These are phyloP conservation scores for Yamadazyma triangularis DNA, from an alignment of 1,139 yeast genomes.

Conservation along the genomic window DNA sequence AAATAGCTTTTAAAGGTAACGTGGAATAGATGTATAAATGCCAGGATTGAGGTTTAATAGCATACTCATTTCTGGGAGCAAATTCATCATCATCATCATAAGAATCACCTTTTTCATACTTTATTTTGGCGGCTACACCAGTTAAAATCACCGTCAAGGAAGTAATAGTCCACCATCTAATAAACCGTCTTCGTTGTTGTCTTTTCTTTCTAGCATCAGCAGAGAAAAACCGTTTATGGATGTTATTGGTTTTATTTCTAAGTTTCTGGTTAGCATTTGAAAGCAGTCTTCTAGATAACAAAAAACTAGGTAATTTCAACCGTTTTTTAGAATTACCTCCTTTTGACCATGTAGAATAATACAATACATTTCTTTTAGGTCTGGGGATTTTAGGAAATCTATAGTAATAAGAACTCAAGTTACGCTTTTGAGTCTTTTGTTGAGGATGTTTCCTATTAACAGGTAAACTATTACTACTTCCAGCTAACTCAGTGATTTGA, in stretches of 20 bases:
- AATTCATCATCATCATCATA: slow-evolving; percentile 21
- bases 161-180: slow-evolving; percentile 68
- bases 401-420: slow-evolving; percentile 23
- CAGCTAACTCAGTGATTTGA: slow-evolving; percentile 29
- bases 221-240: slow-evolving; percentile 40
- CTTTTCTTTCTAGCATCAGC: slow-evolving; percentile 40
- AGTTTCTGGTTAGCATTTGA: slow-evolving; percentile 38
- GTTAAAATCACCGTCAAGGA: slow-evolving; percentile 61
- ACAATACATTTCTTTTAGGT: slow-evolving; percentile 56
- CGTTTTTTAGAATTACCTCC: slow-evolving; percentile 15
- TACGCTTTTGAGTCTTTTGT: slow-evolving; percentile 15
- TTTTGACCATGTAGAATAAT: slow-evolving; percentile 46
- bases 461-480: slow-evolving; percentile 11
- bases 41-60: slow-evolving; percentile 72
- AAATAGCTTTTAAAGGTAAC: slow-evolving; percentile 84
- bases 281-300: slow-evolving; percentile 29
- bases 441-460: not conserved
- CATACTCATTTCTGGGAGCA: slow-evolving; percentile 34
- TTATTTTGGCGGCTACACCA: slow-evolving; percentile 57
- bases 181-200: slow-evolving; percentile 46
- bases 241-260: slow-evolving; percentile 30
- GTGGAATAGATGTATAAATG: slow-evolving; percentile 84
- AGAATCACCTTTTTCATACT: slow-evolving; percentile 29
- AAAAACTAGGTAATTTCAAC: slow-evolving; percentile 21
- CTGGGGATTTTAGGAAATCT: slow-evolving; percentile 60